Conservation (phyloP, 2,329 filamentous ascomycete species). For the Xylariaceae sp. region DNA sequence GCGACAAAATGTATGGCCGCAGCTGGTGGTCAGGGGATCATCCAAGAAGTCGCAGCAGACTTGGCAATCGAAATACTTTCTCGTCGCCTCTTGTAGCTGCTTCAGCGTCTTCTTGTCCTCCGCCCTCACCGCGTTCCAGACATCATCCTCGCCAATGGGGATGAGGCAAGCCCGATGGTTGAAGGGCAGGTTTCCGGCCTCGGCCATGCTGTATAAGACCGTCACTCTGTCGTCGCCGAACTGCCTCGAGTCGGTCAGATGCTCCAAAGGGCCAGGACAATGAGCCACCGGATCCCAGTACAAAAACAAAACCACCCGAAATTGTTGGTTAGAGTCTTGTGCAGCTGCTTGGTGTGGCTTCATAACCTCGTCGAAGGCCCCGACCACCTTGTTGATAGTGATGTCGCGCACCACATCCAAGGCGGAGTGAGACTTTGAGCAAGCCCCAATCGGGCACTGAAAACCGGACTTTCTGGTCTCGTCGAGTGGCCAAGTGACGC, state of each 20-base stretch:
- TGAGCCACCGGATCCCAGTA: background rate
- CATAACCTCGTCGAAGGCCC: conserved; percentile 53
- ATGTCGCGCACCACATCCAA: conserved; percentile 76
- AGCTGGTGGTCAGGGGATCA: conserved; percentile 77
- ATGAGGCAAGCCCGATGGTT: too few relatives aligned
- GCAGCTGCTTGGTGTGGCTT: conserved; percentile 22
- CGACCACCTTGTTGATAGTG: conserved; percentile 65
- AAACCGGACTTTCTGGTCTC: conserved; percentile 65
- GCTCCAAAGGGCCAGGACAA: too few relatives aligned
- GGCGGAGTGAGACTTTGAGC: conserved; percentile 65
- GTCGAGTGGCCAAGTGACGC: conserved; percentile 72
- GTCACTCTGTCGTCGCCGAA: too few relatives aligned
- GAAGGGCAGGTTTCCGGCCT: too few relatives aligned
- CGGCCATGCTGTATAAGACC: too few relatives aligned
- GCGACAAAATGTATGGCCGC: conserved; percentile 86
- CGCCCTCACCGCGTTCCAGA: conserved; percentile 38
- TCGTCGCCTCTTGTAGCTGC: conserved; percentile 58
- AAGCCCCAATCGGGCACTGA: conserved; percentile 64
- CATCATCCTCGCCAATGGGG: conserved; percentile 25
- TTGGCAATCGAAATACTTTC: conserved; percentile 63
- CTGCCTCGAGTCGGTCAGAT: too few relatives aligned
- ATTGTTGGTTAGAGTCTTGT: too few relatives aligned
- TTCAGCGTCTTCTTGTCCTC: conserved; percentile 53
- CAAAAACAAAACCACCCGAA: conserved; percentile 29
- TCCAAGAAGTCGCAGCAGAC: conserved; percentile 79